Base-by-base conservation (phyloP, 2,329 filamentous ascomycete genomes). In the Westerdykella sp. region DNA sequence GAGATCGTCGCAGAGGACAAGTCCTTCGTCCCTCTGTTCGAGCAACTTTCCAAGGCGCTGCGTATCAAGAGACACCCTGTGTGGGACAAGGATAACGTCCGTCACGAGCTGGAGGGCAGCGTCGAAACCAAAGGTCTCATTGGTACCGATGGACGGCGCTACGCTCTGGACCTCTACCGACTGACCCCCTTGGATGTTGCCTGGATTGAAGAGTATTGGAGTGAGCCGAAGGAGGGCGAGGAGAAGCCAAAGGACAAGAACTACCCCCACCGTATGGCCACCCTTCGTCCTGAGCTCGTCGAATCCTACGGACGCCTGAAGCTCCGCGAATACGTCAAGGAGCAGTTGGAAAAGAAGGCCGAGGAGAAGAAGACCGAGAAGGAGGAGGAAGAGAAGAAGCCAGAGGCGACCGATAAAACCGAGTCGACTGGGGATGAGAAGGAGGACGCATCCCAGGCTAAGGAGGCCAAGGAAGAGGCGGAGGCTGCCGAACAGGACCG, bases 91-190 rank as follows among this genome's bases (percentile, higher is more conserved):
- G 87, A 95, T 56, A 81, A 83, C 54, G 85, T 89, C 69, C 81
- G 85, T 48, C 89, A 95, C 59, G 88, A 96, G 49, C 76, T 98
- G 3, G 91, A 97, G 68, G 88, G 87, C 34, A 97, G 90, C 59
- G 90, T 98, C 12, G 93, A 98, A 70, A 98, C 93, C 41, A 98
- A 98, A 74, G 93, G 93, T 41, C 75, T 98, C n/a, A 76, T 98
- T 56, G 93, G 93, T 38, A 98, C 93, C 1, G 93, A 98, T 62
- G 93, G 90, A 31, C 81, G 93, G 57, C 96, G 95, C 66, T 98
- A 98, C 63, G 87, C 96, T n/a, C 79, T 98, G 40, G 93, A 98
- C 60, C 73, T 98, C 41, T 98, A 98, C 73, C 83, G 93, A 45
- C 84, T 97, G 51, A 95, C 93, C 3, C 93, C 93, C 5, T 72